Percentiles rank a stretch among this genome's conserved stretches.
Evolutionary conservation across 2,329 filamentous ascomycete genomes (phyloP).

Genomic region (Pseudogymnoascus sp.): DNA sequence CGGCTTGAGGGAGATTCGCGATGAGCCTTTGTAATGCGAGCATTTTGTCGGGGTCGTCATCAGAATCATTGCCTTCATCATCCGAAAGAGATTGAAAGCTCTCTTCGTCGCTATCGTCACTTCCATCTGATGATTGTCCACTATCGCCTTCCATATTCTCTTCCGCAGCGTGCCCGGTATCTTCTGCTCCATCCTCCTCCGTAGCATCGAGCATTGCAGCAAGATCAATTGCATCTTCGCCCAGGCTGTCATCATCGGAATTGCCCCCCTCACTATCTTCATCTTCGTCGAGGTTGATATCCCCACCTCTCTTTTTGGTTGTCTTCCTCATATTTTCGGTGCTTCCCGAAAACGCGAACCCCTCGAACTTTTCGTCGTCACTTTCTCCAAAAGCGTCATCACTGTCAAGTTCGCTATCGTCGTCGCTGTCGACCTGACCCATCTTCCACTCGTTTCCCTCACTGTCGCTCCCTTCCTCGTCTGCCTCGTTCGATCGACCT

Average conservation of each 20-base stretch:
- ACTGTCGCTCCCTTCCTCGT: slow-evolving; percentile 55
- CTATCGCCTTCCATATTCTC: slow-evolving; percentile 46
- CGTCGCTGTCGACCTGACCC: slow-evolving; percentile 57
- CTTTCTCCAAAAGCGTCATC: slow-evolving; percentile 67
- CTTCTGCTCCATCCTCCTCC: slow-evolving; percentile 26
- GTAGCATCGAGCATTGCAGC: slow-evolving; percentile 27
- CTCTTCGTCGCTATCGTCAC: slow-evolving; percentile 48
- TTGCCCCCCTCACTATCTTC: slow-evolving; percentile 32
- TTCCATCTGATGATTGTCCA: slow-evolving; percentile 41
- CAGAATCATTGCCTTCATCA: slow-evolving; percentile 33
- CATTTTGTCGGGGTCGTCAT: slow-evolving; percentile 43
- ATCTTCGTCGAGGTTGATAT: slow-evolving; percentile 46
- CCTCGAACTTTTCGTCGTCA: slow-evolving; percentile 64
- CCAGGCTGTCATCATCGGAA: slow-evolving; percentile 63
- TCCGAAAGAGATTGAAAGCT: slow-evolving; percentile 42
- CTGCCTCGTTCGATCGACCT: slow-evolving; percentile 32
- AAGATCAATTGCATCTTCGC: slow-evolving; percentile 36
- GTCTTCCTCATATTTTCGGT: slow-evolving; percentile 44
- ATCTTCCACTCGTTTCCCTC: slow-evolving; percentile 63
- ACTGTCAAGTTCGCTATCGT: slow-evolving; percentile 63
- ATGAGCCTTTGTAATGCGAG: slow-evolving; percentile 63
- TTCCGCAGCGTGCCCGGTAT: slow-evolving; percentile 34
- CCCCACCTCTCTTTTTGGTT: slow-evolving; percentile 37
- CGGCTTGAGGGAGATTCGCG: slow-evolving; percentile 48
- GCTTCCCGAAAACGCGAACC: slow-evolving; percentile 57